Evolutionary conservation across 208 protist species (phyloP), one percentile per base, ranked within the genome.

Genomic region (Leishmania aethiopica): DNA sequence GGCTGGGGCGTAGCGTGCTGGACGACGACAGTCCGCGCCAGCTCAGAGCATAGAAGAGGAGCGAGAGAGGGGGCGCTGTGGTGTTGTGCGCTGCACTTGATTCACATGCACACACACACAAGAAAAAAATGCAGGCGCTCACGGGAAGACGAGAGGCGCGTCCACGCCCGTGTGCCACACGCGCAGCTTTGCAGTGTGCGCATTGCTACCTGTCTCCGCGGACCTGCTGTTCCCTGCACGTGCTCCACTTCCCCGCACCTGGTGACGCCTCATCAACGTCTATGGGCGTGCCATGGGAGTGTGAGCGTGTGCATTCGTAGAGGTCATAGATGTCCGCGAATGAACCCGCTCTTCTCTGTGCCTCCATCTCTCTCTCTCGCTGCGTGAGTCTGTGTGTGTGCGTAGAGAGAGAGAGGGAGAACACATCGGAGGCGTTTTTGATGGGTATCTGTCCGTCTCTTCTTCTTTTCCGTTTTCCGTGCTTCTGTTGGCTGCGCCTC

Each of bases 21-120:
- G 82, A 77, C 17, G 78, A 82, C 37, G 75, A 82, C 51, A 82
- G 60, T 22, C 78, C 78, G 6, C 78, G 78, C 5, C 62, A 79
- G 42, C 77, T 86, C 6, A 75, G 77, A 3, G 78, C 78, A 8
- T 86, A 79, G 49, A 75, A n/a, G 37, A 69, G 45, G 57, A 59
- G 42, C 57, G 22, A 49, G 55, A 49, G 40, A 49, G 67, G 40
- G 22, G 37, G 49, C 53, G 11, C 13, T 42, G 37, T 45, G 13
- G 51, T 32, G 75, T 40, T 60, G 73, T 25, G 17, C 10, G 7
- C 3, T 40, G n/a, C 25, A 32, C n/a, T 40, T 42, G 35, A 28
- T 42, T 35, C 10, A 55, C 28, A 37, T 19, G 32, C 37, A 47
- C 40, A 47, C 37, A 28, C 5, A 71, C 66, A 28, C 40, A 28